These are phyloP conservation scores for Globisporangium lucens DNA, from an alignment of 352 stramenopile species.

Conservation along the genomic window DNA sequence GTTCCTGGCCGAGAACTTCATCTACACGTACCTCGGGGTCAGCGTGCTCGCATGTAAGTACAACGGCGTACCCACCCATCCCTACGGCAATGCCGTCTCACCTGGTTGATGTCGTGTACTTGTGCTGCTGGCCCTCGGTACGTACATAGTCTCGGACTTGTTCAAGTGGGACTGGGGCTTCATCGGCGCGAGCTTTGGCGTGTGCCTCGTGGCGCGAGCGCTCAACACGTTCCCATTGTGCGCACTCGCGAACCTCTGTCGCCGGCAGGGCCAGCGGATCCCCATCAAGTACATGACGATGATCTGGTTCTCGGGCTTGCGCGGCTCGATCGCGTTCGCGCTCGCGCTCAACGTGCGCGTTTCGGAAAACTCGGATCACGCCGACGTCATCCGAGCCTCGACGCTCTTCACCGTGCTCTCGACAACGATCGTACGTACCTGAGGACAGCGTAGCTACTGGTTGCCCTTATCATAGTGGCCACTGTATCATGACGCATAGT, in stretches of 20 bases:
- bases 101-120: background rate
- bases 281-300: conserved; percentile 72
- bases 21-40: conserved; percentile 71
- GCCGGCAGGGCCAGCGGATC: conserved; percentile 35
- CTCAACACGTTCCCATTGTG: conserved; percentile 80
- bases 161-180: conserved; percentile 76
- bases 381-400: conserved; percentile 57
- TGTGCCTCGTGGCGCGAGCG: conserved; percentile 46
- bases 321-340: conserved; percentile 92
- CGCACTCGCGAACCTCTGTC: conserved; percentile 43
- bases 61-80: too few species aligned
- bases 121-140: background rate
- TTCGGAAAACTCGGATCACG: conserved; percentile 31
- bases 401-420: conserved; percentile 66
- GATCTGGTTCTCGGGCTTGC: conserved; percentile 91
- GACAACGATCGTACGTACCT: conserved; percentile 38
- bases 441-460: background rate
- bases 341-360: conserved; percentile 73
- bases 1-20: conserved; percentile 72
- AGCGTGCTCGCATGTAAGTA: conserved; percentile 55
- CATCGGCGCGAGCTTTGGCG: conserved; percentile 42
- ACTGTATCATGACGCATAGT: too few species aligned
- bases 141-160: conserved; percentile 24
- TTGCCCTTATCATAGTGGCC: too few species aligned
- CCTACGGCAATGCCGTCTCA: background rate